Evolutionary conservation across 495 filamentous ascomycete genomes (phyloP).

Genomic region (Aspergillus bertholletiae): DNA sequence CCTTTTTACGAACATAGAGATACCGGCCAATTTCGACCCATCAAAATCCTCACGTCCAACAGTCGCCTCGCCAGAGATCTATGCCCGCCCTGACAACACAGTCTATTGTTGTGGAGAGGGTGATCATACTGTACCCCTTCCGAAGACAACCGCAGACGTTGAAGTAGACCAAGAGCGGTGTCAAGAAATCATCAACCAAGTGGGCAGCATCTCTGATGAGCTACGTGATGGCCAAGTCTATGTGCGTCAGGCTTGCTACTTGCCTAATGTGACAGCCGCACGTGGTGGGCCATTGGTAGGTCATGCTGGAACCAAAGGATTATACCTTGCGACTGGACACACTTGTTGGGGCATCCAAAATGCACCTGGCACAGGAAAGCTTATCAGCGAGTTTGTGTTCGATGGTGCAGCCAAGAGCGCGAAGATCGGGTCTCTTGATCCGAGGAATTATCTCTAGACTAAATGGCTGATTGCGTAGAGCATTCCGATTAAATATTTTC

Average conservation of each 20-base stretch:
- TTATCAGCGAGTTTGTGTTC: slow-evolving; percentile 83
- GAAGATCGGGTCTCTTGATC: slow-evolving; percentile 66
- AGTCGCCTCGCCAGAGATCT: slow-evolving; percentile 84
- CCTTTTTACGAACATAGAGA: slow-evolving; percentile 83
- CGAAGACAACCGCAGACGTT: slow-evolving; percentile 72
- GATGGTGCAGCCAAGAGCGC: slow-evolving; percentile 77
- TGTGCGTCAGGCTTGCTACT: slow-evolving; percentile 88
- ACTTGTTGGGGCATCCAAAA: slow-evolving; percentile 99
- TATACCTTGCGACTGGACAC: slow-evolving; percentile 86
- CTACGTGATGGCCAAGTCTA: slow-evolving; percentile 73
- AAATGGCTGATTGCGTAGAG: slow-evolving; percentile 3
- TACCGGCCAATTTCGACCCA: slow-evolving; percentile 58
- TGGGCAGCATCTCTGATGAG: slow-evolving; percentile 70
- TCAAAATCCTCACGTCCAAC: slow-evolving; percentile 50
- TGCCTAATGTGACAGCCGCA: slow-evolving; percentile 68
- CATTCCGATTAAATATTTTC: background rate
- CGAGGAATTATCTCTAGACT: slow-evolving; percentile 48
- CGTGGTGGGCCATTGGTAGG: slow-evolving; percentile 76
- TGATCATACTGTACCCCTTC: slow-evolving; percentile 71
- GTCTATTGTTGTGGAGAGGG: slow-evolving; percentile 94
- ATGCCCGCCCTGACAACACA: slow-evolving; percentile 81
- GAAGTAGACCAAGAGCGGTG: slow-evolving; percentile 72
- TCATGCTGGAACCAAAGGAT: slow-evolving; percentile 65
- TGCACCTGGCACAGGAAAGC: slow-evolving; percentile 82
- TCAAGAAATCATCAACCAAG: slow-evolving; percentile 84